Evolutionary conservation across 345 rosid species (phyloP), one percentile per base, ranked within the genome.

Genomic region (Rubroshorea leprosula): DNA sequence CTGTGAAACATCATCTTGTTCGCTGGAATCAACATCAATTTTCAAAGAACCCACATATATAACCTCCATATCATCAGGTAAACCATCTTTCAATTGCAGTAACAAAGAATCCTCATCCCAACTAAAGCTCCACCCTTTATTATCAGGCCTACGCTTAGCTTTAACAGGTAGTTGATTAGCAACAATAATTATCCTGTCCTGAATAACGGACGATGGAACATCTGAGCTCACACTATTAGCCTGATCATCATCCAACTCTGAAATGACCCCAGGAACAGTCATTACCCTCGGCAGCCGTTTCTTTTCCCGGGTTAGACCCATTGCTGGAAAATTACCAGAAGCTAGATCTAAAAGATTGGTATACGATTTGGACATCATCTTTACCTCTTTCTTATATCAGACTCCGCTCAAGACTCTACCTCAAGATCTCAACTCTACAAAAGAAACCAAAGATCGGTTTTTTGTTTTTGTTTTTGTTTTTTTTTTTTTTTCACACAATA

Each of bases 271-370:
- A 0, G 89, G 89, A 48, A 85, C 89, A 0, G 93, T 83, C 89
- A 78, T 83, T 48, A 80, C 93, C 53, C 93, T 77, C 1, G 86
- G 78, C 46, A 85, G 62, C 63, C 85, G 73, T 72, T 67, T 85
- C 73, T 69, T 85, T 47, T 85, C 93, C 7, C 84, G 86, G 22
- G 67, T 56, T 45, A 41, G 76, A 29, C 69, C 77, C 82, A 83
- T 75, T 31, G 47, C 80, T 11, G 87, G 86, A 59, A 85, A 78
- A 62, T 85, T 85, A 27, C 92, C 92, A 5, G 88, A 77, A n/a
- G 85, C 93, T 69, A 85, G 86, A 85, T 85, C 93, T 63, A 80
- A 77, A 44, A 85, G 89, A 68, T 85, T 85, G 58, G 87, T 85
- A 71, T 85, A 83, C 16, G 93, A 85, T 67, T 72, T 74, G 14